phyloP scores from a whole-genome alignment of 2,329 filamentous ascomycete genomes.

The Penicillium sp. region DNA sequence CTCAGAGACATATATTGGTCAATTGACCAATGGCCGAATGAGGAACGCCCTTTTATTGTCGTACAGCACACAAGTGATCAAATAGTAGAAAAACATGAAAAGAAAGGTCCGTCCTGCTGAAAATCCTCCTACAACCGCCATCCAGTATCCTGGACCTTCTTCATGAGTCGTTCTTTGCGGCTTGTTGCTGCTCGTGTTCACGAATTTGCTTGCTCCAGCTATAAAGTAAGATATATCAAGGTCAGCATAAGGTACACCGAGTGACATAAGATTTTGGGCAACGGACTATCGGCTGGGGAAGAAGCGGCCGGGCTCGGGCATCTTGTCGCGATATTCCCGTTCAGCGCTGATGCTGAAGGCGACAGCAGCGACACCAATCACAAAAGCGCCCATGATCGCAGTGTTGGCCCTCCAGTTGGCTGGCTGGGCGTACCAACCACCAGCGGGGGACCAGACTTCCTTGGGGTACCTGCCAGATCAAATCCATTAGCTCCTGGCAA shows the following conservation, averaged over 20 bases:
- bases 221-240: conserved; percentile 15
- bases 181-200: conserved; percentile 60
- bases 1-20: conserved; percentile 37
- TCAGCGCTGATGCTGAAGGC: conserved; percentile 72
- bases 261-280: conserved; percentile 5
- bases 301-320: conserved; percentile 74
- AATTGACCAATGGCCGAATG: conserved; percentile 33
- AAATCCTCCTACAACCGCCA: conserved; percentile 22
- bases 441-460: conserved; percentile 98
- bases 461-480: conserved; percentile 73
- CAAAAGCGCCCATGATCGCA: conserved; percentile 65
- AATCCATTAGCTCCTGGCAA: conserved; percentile 23
- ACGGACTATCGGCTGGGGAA: conserved; percentile 81
- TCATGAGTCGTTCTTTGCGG: conserved; percentile 44
- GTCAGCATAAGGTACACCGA: conserved; percentile 14
- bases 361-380: conserved; percentile 66
- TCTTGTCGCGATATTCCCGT: conserved; percentile 68
- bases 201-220: conserved; percentile 72
- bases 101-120: conserved; percentile 27
- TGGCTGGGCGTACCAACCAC: conserved; percentile 96
- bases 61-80: conserved; percentile 38
- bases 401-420: conserved; percentile 96
- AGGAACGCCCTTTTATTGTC: conserved; percentile 40
- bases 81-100: conserved; percentile 29
- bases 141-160: conserved; percentile 15